phyloP scores from a whole-genome alignment of 805 yeast species.

The Tetrapisispora fleetii region DNA sequence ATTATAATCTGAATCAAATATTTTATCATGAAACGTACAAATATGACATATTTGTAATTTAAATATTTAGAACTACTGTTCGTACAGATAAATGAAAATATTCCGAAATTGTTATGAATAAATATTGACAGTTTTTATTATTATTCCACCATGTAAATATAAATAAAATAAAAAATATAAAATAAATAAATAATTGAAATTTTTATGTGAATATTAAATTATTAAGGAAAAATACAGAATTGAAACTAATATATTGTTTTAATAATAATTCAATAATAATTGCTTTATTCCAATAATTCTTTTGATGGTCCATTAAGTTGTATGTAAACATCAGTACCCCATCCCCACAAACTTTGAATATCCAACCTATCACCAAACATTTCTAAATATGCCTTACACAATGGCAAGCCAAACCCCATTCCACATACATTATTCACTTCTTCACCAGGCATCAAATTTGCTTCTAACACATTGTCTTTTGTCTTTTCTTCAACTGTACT shows the following conservation, averaged over 20 bases:
- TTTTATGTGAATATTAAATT: background rate
- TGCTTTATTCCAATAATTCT: background rate
- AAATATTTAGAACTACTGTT: no score
- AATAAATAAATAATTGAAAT: no score
- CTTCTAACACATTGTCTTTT: conserved; percentile 32
- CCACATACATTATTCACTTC: conserved; percentile 71
- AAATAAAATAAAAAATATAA: background rate
- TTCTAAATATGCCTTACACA: conserved; percentile 66
- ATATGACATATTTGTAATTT: no score
- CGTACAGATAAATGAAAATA: no score
- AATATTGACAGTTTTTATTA: background rate
- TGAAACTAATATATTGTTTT: background rate
- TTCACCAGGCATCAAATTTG: conserved; percentile 60
- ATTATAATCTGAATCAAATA: background rate
- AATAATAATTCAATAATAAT: background rate
- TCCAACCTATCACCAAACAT: conserved; percentile 62
- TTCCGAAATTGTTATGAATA: no score
- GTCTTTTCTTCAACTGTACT: conserved; percentile 43
- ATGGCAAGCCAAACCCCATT: conserved; percentile 91
- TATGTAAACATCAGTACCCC: conserved; percentile 72
- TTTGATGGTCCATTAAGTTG: conserved; percentile 32
- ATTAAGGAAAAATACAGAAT: background rate
- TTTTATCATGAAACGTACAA: no score
- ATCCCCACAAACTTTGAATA: conserved; percentile 61
- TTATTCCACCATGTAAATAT: conserved; percentile 1